Evolutionary conservation across 192 early-diverging fungal genomes (phyloP), one percentile per base, ranked within the genome.

Genomic region (Podila clonocystis): DNA sequence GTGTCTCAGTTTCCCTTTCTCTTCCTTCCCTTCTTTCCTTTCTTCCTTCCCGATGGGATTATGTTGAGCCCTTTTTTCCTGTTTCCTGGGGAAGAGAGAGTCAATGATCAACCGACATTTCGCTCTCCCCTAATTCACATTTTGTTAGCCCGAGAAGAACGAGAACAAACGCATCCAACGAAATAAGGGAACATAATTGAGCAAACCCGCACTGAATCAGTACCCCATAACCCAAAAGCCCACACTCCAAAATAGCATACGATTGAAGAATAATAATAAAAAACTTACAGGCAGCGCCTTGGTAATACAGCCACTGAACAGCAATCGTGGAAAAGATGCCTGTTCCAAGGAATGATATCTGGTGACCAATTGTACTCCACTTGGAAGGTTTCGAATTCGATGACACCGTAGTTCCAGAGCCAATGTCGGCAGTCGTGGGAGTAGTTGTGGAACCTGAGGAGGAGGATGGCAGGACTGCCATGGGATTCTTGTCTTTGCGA

Each of bases 281-380:
- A n/a, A 31, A 71, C 85, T 87, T 84, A 90, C 89, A 85, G 17
- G 89, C 85, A 52, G 86, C 89, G 50, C 87, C 87, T 73, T 89
- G 80, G 68, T 90, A 90, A 52, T 87, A 87, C 24, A 90, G 55
- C 82, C 87, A 90, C 62, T 90, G 89, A 19, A 77, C 68, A 2
- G 83, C 86, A 41, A 90, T 74, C 8, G 89, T 89, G 28, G 84
- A 84, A 67, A 77, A 84, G 38, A 90, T 73, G 7, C 89, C 89
- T 13, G 87, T 82, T 24, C 80, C 30, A 6, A 90, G 50, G 73
- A 87, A 90, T 13, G 84, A 74, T 0, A 82, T 36, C 62, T 90
- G 87, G 61, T 90, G 84, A 24, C 62, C 41, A 20, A 85, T 63
- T 9, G 82, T 87, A 41, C 77, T 80, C 77, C 77, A 80, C 45